Evolutionary conservation across 192 early-diverging fungal species (phyloP).

Genomic region (Radiomyces spectabilis): DNA sequence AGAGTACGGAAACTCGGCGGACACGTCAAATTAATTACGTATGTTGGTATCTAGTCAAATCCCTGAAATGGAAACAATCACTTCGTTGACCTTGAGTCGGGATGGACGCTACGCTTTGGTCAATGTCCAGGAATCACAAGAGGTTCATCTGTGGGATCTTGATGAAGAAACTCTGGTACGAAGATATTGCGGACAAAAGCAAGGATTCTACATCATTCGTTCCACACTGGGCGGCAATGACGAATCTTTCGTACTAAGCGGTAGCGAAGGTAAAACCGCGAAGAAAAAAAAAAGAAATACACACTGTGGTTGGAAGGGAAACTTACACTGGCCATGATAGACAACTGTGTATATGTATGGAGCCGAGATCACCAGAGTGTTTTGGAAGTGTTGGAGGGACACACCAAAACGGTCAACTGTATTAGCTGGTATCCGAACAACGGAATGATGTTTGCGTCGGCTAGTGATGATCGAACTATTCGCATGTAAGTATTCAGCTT

Average conservation of each 20-base stretch:
- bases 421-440: conserved; percentile 58
- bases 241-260: conserved; percentile 71
- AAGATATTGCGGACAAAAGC: conserved; percentile 76
- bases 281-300: too few relatives aligned
- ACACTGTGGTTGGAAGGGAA: too few relatives aligned
- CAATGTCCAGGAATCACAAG: conserved; percentile 51
- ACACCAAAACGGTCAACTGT: conserved; percentile 55
- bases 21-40: too few relatives aligned
- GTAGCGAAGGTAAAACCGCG: conserved; percentile 86
- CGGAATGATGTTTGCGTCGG: conserved; percentile 62
- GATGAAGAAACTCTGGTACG: conserved; percentile 56
- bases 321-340: too few relatives aligned
- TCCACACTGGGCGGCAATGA: conserved; percentile 84
- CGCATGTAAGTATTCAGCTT: conserved; percentile 42
- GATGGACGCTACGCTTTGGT: conserved; percentile 57
- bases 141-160: conserved; percentile 89
- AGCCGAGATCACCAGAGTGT: conserved; percentile 55
- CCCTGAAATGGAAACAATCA: conserved; percentile 48
- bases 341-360: conserved; percentile 65
- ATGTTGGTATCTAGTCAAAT: conserved; percentile 18
- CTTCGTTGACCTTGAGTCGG: conserved; percentile 55
- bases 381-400: conserved; percentile 60
- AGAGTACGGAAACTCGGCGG: too few relatives aligned
- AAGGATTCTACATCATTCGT: conserved; percentile 83
- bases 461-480: conserved; percentile 70